Evolutionary conservation across 2,329 filamentous ascomycete species (phyloP).

Genomic region (Fusarium denticulatum): DNA sequence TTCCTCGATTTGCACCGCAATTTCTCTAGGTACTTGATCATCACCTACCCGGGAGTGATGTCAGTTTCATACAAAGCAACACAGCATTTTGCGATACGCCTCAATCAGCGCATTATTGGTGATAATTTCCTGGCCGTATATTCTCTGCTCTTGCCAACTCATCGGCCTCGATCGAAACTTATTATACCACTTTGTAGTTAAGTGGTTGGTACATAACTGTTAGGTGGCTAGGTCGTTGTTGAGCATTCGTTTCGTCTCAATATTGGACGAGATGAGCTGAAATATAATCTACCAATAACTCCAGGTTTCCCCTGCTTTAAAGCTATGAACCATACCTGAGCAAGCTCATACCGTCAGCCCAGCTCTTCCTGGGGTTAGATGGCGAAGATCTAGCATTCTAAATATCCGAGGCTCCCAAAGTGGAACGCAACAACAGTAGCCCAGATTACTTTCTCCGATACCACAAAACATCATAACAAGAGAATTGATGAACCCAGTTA

Average conservation of each 20-base stretch:
- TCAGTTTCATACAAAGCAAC: not conserved
- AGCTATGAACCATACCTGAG: not conserved
- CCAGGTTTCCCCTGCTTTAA: not conserved
- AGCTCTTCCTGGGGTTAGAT: slow-evolving; percentile 16
- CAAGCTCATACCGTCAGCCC: not conserved
- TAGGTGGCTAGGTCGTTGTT: too few species aligned
- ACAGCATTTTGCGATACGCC: not conserved
- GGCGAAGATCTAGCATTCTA: slow-evolving; percentile 3
- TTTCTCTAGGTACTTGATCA: not conserved
- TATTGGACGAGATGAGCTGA: not conserved
- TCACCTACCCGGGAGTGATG: not conserved
- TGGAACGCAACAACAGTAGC: slow-evolving; percentile 7
- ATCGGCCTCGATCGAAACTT: not conserved
- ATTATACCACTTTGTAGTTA: not conserved
- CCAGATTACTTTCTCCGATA: not conserved
- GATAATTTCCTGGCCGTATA: not conserved
- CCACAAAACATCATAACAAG: not conserved
- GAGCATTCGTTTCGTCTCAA: not conserved
- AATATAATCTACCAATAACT: not conserved
- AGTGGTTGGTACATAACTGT: too few species aligned
- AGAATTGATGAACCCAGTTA: not conserved
- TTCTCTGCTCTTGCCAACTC: not conserved
- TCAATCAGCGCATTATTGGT: not conserved
- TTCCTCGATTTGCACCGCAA: not conserved
- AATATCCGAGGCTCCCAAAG: not conserved